A percentile compares a stretch with the other conserved stretches of the same genome.
Conservation (phyloP, 495 filamentous ascomycete species). For the Lichenothelia convexa region DNA sequence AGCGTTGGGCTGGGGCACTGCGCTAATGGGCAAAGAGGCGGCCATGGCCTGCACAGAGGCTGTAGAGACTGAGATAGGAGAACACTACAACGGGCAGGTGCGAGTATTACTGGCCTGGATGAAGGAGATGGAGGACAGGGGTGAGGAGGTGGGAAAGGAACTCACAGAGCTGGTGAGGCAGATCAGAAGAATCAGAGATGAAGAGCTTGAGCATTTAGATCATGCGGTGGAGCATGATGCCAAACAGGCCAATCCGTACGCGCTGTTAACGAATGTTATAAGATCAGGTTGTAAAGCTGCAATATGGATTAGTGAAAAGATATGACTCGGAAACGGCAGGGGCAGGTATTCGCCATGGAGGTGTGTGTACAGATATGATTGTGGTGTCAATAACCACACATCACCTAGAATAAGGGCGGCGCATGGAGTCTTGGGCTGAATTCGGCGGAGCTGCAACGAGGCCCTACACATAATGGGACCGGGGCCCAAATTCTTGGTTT, state of each 20-base stretch:
- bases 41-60: slow-evolving; percentile 99
- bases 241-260: slow-evolving; percentile 72
- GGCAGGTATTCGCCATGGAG: no score
- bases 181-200: slow-evolving; percentile 74
- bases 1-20: slow-evolving; percentile 76
- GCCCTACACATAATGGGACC: no score
- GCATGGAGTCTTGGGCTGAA: no score
- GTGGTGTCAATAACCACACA: no score
- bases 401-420: no score
- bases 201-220: slow-evolving; percentile 93
- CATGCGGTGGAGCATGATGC: slow-evolving; percentile 86
- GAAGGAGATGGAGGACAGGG: slow-evolving; percentile 37
- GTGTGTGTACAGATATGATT: no score
- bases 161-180: slow-evolving; percentile 51
- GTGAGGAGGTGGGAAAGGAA: slow-evolving; percentile 65
- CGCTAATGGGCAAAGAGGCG: slow-evolving; percentile 75
- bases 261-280: slow-evolving; percentile 74
- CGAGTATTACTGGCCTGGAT: slow-evolving; percentile 63
- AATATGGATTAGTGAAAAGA: slow-evolving; percentile 80
- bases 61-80: slow-evolving; percentile 94
- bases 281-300: slow-evolving; percentile 72
- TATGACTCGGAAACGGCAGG: no score
- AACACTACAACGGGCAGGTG: slow-evolving; percentile 90
- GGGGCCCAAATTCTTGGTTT: no score
- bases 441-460: no score